These are phyloP conservation scores for Chytridium lagenaria DNA, from an alignment of 371 early-diverging fungal genomes.

Conservation along the genomic window DNA sequence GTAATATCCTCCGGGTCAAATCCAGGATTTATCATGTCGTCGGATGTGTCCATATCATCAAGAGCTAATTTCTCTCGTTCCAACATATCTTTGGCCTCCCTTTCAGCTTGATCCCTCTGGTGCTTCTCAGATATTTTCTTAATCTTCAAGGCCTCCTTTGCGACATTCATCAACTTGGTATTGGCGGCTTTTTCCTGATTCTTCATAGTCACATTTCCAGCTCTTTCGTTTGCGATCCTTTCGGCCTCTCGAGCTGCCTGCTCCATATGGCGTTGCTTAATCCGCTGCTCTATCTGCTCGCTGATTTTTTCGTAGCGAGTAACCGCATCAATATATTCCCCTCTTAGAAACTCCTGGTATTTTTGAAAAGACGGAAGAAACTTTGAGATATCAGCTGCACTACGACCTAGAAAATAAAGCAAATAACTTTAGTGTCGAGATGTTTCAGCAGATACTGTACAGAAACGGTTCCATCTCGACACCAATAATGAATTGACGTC, in stretches of 20 bases:
- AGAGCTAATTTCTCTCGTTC: constrained; percentile 14
- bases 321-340: constrained; percentile 50
- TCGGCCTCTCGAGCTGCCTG: constrained; percentile 38
- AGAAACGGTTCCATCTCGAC: constrained; percentile 58
- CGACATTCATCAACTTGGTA: constrained; percentile 28
- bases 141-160: constrained; percentile 34
- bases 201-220: constrained; percentile 26
- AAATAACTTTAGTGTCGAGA: too few species aligned
- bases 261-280: constrained; percentile 17
- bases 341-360: constrained; percentile 38
- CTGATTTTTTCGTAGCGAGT: constrained; percentile 49
- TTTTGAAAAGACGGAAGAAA: constrained; percentile 41
- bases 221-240: constrained; percentile 45
- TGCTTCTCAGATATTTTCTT: constrained; percentile 33
- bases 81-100: constrained; percentile 24
- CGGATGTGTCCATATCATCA: constrained; percentile 29
- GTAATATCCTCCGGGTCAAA: constrained; percentile 49
- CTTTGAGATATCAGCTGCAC: constrained; percentile 40
- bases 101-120: constrained; percentile 26
- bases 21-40: constrained; percentile 34
- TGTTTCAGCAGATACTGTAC: too few species aligned
- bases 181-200: neutral
- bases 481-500: constrained; percentile 49
- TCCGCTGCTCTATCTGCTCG: constrained; percentile 25
- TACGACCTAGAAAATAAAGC: constrained; percentile 45